phyloP scores from a whole-genome alignment of 1,139 yeast genomes.

The Magnusiomyces tetraspermus region DNA sequence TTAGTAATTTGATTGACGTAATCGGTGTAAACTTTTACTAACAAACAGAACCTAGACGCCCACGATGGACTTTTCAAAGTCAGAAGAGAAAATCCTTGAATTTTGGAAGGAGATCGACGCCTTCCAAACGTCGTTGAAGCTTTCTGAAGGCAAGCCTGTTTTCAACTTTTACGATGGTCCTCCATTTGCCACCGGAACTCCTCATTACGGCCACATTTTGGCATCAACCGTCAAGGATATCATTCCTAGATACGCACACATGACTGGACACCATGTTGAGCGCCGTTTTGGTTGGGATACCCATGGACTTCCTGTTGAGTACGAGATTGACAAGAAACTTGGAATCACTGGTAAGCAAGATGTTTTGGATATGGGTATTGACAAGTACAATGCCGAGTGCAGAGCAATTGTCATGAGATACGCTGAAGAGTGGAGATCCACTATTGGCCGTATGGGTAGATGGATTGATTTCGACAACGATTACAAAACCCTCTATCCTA shows the following conservation, averaged over 20 bases:
- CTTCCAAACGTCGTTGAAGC: constrained; percentile 74
- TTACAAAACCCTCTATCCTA: constrained; percentile 91
- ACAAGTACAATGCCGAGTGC: constrained; percentile 87
- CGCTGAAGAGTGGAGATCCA: constrained; percentile 87
- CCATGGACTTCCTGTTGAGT: constrained; percentile 97
- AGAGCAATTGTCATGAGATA: constrained; percentile 96
- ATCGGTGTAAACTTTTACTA: too few species aligned
- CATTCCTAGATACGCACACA: constrained; percentile 94
- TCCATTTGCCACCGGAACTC: constrained; percentile 98
- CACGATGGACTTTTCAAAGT: constrained; percentile 60
- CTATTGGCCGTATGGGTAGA: constrained; percentile 90
- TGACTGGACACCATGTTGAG: constrained; percentile 93
- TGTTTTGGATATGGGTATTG: constrained; percentile 88
- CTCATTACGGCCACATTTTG: constrained; percentile 95
- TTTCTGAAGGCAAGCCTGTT: constrained; percentile 76
- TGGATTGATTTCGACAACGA: constrained; percentile 99
- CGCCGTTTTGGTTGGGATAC: constrained; percentile 99
- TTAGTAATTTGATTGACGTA: too few species aligned
- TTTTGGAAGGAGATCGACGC: constrained; percentile 90
- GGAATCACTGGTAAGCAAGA: constrained; percentile 91
- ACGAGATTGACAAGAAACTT: constrained; percentile 94
- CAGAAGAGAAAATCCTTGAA: constrained; percentile 71
- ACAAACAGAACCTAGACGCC: too few species aligned
- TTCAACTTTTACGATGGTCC: constrained; percentile 98
- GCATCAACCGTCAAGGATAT: constrained; percentile 96